Evolutionary conservation across 2,329 filamentous ascomycete genomes (phyloP).

Genomic region (Cytospora paraplurivora): DNA sequence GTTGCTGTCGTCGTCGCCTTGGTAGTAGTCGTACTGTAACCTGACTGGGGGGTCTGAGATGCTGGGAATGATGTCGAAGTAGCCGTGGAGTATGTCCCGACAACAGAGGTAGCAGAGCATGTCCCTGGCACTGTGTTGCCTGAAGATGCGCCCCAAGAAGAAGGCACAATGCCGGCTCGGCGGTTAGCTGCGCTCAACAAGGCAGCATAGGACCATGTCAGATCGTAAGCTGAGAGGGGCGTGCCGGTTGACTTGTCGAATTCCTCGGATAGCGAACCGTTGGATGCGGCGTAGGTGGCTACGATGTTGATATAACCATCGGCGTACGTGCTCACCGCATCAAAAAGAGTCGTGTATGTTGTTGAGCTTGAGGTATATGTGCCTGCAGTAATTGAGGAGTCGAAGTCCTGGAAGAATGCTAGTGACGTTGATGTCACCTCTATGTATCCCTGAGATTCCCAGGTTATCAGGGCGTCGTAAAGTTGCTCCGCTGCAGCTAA

Average conservation of each 20-base stretch:
- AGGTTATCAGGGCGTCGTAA: slow-evolving; percentile 74
- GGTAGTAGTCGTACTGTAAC: slow-evolving; percentile 35
- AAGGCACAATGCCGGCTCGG: slow-evolving; percentile 56
- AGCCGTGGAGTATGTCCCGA: slow-evolving; percentile 54
- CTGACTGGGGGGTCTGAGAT: slow-evolving; percentile 47
- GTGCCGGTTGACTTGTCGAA: slow-evolving; percentile 56
- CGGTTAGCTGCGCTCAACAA: slow-evolving; percentile 66
- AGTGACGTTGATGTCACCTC: slow-evolving; percentile 66
- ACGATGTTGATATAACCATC: slow-evolving; percentile 65
- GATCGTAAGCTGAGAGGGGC: slow-evolving; percentile 64
- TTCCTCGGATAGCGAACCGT: slow-evolving; percentile 70
- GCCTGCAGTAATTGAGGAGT: slow-evolving; percentile 58
- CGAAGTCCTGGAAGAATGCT: slow-evolving; percentile 70
- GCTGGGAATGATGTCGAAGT: slow-evolving; percentile 53
- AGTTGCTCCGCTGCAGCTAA: slow-evolving; percentile 79
- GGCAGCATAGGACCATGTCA: slow-evolving; percentile 75
- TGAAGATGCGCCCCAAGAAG: slow-evolving; percentile 55
- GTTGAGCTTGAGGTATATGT: slow-evolving; percentile 56
- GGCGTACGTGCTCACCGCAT: slow-evolving; percentile 59
- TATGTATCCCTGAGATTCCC: slow-evolving; percentile 65
- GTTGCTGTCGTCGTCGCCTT: slow-evolving; percentile 34
- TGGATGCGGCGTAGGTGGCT: slow-evolving; percentile 60
- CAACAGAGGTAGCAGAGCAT: slow-evolving; percentile 51
- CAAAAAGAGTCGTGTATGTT: slow-evolving; percentile 57
- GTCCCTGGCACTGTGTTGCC: slow-evolving; percentile 51